Base-by-base conservation (phyloP, 1,139 yeast species). In the Taphrina betulina region DNA sequence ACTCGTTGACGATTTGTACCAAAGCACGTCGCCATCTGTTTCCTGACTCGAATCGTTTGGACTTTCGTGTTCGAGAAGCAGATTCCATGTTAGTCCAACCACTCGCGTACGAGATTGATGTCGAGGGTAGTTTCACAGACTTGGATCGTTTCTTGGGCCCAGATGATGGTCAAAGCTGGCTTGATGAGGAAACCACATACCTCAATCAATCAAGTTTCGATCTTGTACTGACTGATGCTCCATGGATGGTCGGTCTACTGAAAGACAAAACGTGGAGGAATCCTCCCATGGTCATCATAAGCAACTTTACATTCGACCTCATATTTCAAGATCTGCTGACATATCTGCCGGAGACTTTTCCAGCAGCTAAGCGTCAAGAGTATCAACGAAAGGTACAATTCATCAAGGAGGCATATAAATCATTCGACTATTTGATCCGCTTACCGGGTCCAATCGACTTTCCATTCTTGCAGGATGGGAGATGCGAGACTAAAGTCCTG, bases 361-460 rank as follows among this genome's bases (percentile, higher is more conserved):
- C 33, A 3, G 16, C 3, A 10, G 8, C 40, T n/a, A 41, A 29
- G 10, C 24, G 29, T 3, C 28, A 14, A 16, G 22, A 22, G 16
- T 29, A 29, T 12, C 24, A 19, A 5, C 35, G 23, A 8, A 26
- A 37, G 24, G 38, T 38, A 3, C 14, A 12, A 4, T 12, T 8
- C 28, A 22, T 48, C 12, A 5, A 14, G 19, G 12, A 19, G 31
- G 26, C 46, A 1, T 40, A 50, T 22, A 17, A 26, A 7, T 16
- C 17, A 12, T 26, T 40, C 23, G 24, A 29, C 14, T 28, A 26
- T 8, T 20, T 50, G 17, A 22, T 38, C 23, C 14, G 46, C 29
- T 19, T 50, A 10, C 54, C 54, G 29, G 54, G 54, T 5, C 22
- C 29, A 33, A 40, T 50, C 16, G 54, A 50, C 40, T 28, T 50